Conservation (phyloP, 805 yeast species). For the Saccharomycopsis sp. region DNA sequence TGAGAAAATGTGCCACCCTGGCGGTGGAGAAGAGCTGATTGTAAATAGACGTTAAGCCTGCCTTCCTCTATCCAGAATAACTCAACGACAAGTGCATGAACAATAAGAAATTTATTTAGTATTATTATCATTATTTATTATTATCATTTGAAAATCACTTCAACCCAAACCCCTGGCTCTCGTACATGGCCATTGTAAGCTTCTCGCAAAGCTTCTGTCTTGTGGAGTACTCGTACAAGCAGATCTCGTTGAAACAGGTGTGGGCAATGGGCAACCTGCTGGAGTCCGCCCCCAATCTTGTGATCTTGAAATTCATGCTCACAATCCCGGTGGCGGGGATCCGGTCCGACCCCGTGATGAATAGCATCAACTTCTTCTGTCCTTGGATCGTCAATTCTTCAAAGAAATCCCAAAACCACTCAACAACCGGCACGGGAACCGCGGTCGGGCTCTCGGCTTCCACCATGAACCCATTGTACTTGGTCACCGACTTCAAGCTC, state of each 20-base stretch:
- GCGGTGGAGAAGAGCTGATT: no score
- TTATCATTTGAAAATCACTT: constrained; percentile 31
- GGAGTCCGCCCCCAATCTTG: constrained; percentile 37
- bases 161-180: constrained; percentile 82
- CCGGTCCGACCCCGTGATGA: constrained; percentile 86
- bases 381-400: constrained; percentile 33
- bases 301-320: constrained; percentile 63
- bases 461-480: constrained; percentile 56
- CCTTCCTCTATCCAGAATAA: no score
- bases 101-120: no score
- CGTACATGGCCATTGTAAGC: constrained; percentile 59
- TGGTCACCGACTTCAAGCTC: constrained; percentile 61
- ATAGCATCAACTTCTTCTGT: constrained; percentile 58
- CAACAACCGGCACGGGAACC: constrained; percentile 33
- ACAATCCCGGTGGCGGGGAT: constrained; percentile 90
- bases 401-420: constrained; percentile 87
- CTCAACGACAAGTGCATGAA: no score
- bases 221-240: constrained; percentile 56
- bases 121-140: neutral
- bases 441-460: constrained; percentile 28
- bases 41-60: no score
- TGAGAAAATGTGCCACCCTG: constrained; percentile 55
- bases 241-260: constrained; percentile 89
- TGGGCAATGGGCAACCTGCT: constrained; percentile 75
- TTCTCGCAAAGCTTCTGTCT: constrained; percentile 48